A percentile compares a stretch with the other conserved stretches of the same genome.
These are phyloP conservation scores for Colletotrichum tofieldiae DNA, from an alignment of 2,329 filamentous ascomycete genomes.

Conservation along the genomic window DNA sequence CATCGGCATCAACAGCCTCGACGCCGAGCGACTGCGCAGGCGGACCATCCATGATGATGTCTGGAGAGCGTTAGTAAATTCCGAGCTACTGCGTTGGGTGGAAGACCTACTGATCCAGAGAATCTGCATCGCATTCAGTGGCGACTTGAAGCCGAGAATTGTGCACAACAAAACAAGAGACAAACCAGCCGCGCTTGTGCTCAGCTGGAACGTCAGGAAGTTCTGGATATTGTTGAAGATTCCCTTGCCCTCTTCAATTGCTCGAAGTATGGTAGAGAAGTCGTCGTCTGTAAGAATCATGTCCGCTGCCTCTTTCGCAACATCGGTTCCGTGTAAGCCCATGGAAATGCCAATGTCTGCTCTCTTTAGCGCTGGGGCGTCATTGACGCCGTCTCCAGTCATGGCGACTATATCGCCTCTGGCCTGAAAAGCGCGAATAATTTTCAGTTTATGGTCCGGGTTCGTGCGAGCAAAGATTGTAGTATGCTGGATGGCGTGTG, in stretches of 20 bases:
- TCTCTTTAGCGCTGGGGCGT: slow-evolving; percentile 95
- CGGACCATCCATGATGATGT: slow-evolving; percentile 99
- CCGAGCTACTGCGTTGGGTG: background rate
- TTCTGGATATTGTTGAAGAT: slow-evolving; percentile 99
- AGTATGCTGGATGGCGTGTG: slow-evolving; percentile 87
- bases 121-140: slow-evolving; percentile 99
- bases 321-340: slow-evolving; percentile 94
- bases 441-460: slow-evolving; percentile 98
- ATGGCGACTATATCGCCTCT: slow-evolving; percentile 98
- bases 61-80: slow-evolving; percentile 62
- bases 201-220: slow-evolving; percentile 98
- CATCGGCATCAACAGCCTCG: slow-evolving; percentile 92
- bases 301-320: slow-evolving; percentile 95
- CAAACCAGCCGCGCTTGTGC: slow-evolving; percentile 94
- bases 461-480: slow-evolving; percentile 97
- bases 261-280: slow-evolving; percentile 91
- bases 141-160: slow-evolving; percentile 92
- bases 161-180: slow-evolving; percentile 94
- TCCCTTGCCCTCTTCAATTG: slow-evolving; percentile 98
- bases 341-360: slow-evolving; percentile 98
- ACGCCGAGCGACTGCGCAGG: slow-evolving; percentile 97
- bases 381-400: slow-evolving; percentile 98
- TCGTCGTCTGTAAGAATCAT: slow-evolving; percentile 94
- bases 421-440: slow-evolving; percentile 90
- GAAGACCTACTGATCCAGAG: slow-evolving; percentile 95